Evolutionary conservation across 2,329 filamentous ascomycete species (phyloP), one percentile per base, ranked within the genome.

Genomic region (Fusarium sp.): DNA sequence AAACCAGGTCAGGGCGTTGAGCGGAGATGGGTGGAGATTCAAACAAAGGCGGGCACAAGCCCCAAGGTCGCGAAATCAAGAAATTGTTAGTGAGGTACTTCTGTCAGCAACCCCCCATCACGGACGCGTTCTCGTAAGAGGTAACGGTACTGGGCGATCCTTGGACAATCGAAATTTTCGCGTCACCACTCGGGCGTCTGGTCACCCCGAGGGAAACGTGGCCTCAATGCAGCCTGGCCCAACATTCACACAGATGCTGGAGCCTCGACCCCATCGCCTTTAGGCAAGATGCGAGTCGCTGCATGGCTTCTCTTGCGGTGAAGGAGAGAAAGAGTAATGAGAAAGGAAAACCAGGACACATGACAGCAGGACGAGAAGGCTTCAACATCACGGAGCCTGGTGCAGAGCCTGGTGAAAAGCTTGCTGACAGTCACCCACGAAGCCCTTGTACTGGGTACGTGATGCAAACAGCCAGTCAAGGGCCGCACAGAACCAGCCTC

Each of bases 1-100:
- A 57, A 71, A 42, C 33, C 51, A 42, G 24, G 55, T 42, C 61
- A 36, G 36, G 55, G 62, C 62, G 57, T 64, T 57, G 49, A 59
- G 53, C 57, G 66, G 62, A 62, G 44, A 66, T 67, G 65, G 61
- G 71, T 64, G 61, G 49, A 57, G 49, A 59, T 70, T 62, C 55
- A 66, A 71, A 55, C 59, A 38, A 36, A 46, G 60, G 55, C 49
- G 55, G 65, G 67, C 40, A 40, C 51, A 44, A 53, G 29, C 20
- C n/a, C 29, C 27, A n/a, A 46, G 64, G 74, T 75, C 33, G 22
- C 46, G 33, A 40, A 55, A 70, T 58, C 44, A 61, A 60, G 56
- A 78, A 82, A 83, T 83, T 83, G 82, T 84, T 84, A 84, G 75
- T 69, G 81, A 51, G 79, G 75, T 83, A 83, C 82, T 75, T 83